Evolutionary conservation across 148 eudicot genomes (phyloP).

Genomic region (Camellia sinensis): DNA sequence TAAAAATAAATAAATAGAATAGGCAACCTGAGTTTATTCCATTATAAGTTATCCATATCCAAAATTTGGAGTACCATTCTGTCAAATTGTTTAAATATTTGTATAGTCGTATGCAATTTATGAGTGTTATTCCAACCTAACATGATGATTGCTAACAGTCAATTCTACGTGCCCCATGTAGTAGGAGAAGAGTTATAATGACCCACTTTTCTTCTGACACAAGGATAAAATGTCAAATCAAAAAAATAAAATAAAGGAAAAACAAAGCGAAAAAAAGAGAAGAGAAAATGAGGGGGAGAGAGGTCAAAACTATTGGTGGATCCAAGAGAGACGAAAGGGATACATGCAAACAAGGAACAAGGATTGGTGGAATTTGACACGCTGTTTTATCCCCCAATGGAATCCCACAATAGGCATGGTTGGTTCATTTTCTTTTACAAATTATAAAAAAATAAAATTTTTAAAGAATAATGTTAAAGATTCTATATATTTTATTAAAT

Average conservation of each 20-base stretch:
- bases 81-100: neutral
- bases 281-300: neutral
- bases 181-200: neutral
- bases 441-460: too few species aligned
- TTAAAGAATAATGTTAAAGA: too few species aligned
- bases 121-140: neutral
- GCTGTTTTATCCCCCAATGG: too few species aligned
- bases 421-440: too few species aligned
- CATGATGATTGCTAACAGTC: neutral
- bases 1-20: too few species aligned
- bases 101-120: neutral
- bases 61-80: neutral
- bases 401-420: too few species aligned
- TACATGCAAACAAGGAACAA: neutral
- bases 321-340: slow-evolving; percentile 2
- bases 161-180: neutral
- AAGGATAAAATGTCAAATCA: too few species aligned
- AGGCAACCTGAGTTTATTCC: too few species aligned
- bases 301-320: neutral
- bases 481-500: too few species aligned
- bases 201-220: neutral
- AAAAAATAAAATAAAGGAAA: too few species aligned
- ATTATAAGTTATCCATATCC: neutral
- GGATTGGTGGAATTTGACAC: too few species aligned
- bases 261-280: neutral